These are phyloP conservation scores for Tylopilus vinaceipallidus DNA, from an alignment of 768 basidiomycete genomes.

Conservation along the genomic window DNA sequence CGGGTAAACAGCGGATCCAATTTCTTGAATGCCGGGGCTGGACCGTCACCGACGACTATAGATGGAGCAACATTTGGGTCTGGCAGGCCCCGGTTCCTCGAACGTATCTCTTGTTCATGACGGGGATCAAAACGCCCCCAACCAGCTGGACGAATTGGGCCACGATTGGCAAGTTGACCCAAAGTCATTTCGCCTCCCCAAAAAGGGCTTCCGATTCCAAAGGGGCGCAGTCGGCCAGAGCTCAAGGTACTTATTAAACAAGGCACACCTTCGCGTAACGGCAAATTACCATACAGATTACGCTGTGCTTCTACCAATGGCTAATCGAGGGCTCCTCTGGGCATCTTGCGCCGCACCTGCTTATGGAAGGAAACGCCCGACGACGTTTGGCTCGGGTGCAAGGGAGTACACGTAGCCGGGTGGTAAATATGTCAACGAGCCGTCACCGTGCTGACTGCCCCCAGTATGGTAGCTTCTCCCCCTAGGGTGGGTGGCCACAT, in stretches of 20 bases:
- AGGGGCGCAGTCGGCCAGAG: slow-evolving; percentile 11
- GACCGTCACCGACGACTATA: not conserved
- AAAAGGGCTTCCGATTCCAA: slow-evolving; percentile 6
- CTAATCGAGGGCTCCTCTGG: slow-evolving; percentile 15
- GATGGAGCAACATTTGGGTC: not conserved
- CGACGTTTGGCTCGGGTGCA: not conserved
- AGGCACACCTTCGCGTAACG: slow-evolving; percentile 15
- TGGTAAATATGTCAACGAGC: slow-evolving; percentile 11
- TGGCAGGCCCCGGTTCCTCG: slow-evolving; percentile 10
- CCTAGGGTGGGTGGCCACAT: not conserved
- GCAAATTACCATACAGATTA: slow-evolving; percentile 2
- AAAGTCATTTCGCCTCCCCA: slow-evolving; percentile 26
- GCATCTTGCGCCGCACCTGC: slow-evolving; percentile 12
- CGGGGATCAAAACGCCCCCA: slow-evolving; percentile 30
- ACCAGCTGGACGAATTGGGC: not conserved
- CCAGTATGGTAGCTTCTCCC: not conserved
- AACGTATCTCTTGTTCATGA: slow-evolving; percentile 1
- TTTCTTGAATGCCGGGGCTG: slow-evolving; percentile 19
- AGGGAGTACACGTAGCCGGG: not conserved
- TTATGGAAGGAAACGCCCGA: slow-evolving; percentile 18
- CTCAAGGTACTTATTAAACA: slow-evolving; percentile 8
- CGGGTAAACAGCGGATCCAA: not conserved
- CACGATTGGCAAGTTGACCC: slow-evolving; percentile 3
- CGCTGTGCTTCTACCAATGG: slow-evolving; percentile 2
- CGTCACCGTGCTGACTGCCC: not conserved